Base-by-base conservation (phyloP, 208 protist species). In the Crithidia acanthocephali region DNA sequence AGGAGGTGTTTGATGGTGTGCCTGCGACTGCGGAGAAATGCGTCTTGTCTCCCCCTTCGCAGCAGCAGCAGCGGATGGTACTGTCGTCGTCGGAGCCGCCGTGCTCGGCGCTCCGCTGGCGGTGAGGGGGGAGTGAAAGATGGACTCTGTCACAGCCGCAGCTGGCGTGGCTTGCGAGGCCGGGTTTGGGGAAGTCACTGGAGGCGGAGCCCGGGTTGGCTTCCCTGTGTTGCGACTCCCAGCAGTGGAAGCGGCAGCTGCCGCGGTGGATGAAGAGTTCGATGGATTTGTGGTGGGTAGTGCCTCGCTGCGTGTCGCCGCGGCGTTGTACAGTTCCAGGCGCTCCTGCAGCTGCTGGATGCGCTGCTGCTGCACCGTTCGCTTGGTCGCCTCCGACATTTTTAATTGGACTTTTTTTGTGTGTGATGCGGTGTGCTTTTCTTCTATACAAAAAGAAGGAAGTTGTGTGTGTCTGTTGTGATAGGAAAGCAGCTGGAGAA, bases 341-440 rank as follows among this genome's bases (percentile, higher is more conserved):
- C 86, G 78, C 76, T 94, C 88, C 10, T 87, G 85, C 51, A 94
- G 72, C 47, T 88, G 84, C 74, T 91, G 88, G 28, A 94, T 91
- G 66, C 88, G 85, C 69, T 84, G 78, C 51, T 72, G 72, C 59
- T 78, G 72, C n/a, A 28, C 42, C 2, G 66, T 55, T 30, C 65
- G 56, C 61, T 79, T 68, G 22, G 15, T 69, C 11, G 65, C 51
- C 18, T 73, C 63, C 2, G 75, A 28, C 58, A 59, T 68, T 27
- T n/a, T 27, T 56, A 1, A 18, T 40, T 40, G 48, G 10, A 2
- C 23, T 5, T 51, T 15, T 30, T 35, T 35, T 48, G n/a, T 30
- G 16, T n/a, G 15, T 40, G 23, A 50, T 16, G 3, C 11, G 7
- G 37, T 57, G 40, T 62, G 32, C 50, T 20, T 9, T 42, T 4